Evolutionary conservation across 2,329 filamentous ascomycete species (phyloP).

Genomic region (Cladorrhinum sp.): DNA sequence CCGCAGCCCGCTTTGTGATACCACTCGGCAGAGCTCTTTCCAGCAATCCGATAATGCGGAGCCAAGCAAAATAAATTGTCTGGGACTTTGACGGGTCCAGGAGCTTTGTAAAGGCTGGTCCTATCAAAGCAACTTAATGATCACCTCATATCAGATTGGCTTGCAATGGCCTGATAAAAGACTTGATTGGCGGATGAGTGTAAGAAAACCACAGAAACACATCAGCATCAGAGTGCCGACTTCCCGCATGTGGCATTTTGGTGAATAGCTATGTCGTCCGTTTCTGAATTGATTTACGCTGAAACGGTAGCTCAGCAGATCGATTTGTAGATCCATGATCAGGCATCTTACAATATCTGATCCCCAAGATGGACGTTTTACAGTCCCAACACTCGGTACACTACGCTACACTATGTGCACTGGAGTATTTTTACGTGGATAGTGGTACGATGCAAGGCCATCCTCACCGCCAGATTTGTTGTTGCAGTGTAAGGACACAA

Average conservation of each 20-base stretch:
- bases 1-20: slow-evolving; percentile 5
- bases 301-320: slow-evolving; percentile 12
- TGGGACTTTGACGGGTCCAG: background rate
- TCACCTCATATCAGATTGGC: background rate
- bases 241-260: background rate
- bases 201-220: background rate
- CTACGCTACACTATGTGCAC: background rate
- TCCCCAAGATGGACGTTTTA: too few species aligned
- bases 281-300: slow-evolving; percentile 5
- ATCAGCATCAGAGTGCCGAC: slow-evolving; percentile 8
- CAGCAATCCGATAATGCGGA: slow-evolving; percentile 24
- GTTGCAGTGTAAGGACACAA: background rate
- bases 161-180: slow-evolving; percentile 14
- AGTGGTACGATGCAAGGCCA: background rate
- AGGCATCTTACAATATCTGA: too few species aligned
- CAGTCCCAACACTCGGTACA: background rate
- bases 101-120: background rate
- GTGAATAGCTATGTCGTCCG: background rate
- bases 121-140: background rate
- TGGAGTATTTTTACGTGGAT: too few species aligned
- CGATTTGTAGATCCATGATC: background rate
- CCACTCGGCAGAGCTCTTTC: slow-evolving; percentile 26
- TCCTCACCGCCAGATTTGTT: background rate
- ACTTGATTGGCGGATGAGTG: background rate
- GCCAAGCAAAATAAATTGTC: background rate